phyloP scores from a whole-genome alignment of 768 basidiomycete species.

The Hygrophorus pudorinus region DNA sequence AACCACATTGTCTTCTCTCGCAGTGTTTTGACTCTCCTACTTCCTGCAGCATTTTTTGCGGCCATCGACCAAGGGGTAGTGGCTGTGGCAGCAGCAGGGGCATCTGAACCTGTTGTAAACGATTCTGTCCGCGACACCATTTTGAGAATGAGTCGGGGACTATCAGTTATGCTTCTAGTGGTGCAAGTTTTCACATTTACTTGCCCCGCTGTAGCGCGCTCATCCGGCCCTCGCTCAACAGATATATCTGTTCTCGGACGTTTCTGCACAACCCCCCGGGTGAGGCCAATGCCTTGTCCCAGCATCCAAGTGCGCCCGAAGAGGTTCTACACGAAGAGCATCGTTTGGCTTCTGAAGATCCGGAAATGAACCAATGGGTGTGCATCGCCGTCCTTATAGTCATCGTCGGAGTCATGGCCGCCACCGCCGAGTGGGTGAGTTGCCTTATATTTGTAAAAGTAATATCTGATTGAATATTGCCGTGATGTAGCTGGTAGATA shows the following conservation, averaged over 20 bases:
- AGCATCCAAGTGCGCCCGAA: constrained; percentile 34
- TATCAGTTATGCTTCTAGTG: constrained; percentile 51
- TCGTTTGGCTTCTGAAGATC: constrained; percentile 28
- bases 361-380: constrained; percentile 55
- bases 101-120: constrained; percentile 22
- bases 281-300: constrained; percentile 29
- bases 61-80: constrained; percentile 33
- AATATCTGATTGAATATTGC: background rate
- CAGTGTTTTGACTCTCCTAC: constrained; percentile 52
- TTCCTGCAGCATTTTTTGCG: constrained; percentile 62
- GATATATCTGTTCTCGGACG: constrained; percentile 58
- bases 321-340: constrained; percentile 31
- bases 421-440: constrained; percentile 62
- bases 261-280: constrained; percentile 68
- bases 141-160: constrained; percentile 54
- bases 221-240: constrained; percentile 12
- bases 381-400: constrained; percentile 42
- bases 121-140: constrained; percentile 37
- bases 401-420: constrained; percentile 52
- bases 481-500: constrained; percentile 44
- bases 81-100: constrained; percentile 9
- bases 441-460: constrained; percentile 1
- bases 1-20: background rate
- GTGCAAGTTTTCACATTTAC: constrained; percentile 30
- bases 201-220: background rate